phyloP scores from a whole-genome alignment of 805 yeast genomes.

The Metschnikowia borealis region DNA sequence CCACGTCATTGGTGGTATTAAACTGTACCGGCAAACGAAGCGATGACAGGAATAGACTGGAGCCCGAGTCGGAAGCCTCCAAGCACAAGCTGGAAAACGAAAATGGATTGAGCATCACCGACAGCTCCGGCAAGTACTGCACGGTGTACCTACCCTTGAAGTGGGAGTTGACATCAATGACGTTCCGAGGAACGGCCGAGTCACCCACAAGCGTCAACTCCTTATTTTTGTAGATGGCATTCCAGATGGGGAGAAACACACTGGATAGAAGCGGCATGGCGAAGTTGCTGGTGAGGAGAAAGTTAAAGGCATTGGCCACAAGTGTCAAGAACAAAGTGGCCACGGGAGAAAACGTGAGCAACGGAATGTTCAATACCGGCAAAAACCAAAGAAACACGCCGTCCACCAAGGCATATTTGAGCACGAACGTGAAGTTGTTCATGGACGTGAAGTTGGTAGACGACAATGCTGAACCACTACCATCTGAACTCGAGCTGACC shows the following conservation, averaged over 20 bases:
- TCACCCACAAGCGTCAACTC: slow-evolving; percentile 55
- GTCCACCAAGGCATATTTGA: slow-evolving; percentile 73
- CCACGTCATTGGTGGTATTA: slow-evolving; percentile 74
- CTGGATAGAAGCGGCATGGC: slow-evolving; percentile 44
- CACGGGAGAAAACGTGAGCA: slow-evolving; percentile 60
- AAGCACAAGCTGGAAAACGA: slow-evolving; percentile 59
- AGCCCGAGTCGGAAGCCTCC: slow-evolving; percentile 29
- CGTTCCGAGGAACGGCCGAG: slow-evolving; percentile 32
- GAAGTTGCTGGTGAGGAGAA: slow-evolving; percentile 50
- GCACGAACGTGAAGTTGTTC: slow-evolving; percentile 54
- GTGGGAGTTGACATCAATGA: slow-evolving; percentile 52
- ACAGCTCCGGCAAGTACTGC: slow-evolving; percentile 85
- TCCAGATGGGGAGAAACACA: slow-evolving; percentile 40
- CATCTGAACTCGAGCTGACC: background rate
- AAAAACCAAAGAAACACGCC: slow-evolving; percentile 64
- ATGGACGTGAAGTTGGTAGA: slow-evolving; percentile 42
- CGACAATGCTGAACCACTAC: slow-evolving; percentile 19
- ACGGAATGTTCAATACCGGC: slow-evolving; percentile 74
- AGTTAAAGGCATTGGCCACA: slow-evolving; percentile 45
- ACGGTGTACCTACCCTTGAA: slow-evolving; percentile 84
- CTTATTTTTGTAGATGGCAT: slow-evolving; percentile 34
- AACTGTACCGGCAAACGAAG: slow-evolving; percentile 64
- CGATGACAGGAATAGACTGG: slow-evolving; percentile 19
- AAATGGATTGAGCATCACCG: slow-evolving; percentile 78
- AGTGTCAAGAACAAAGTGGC: slow-evolving; percentile 48